phyloP scores from a whole-genome alignment of 108 stramenopile species.

The Cyclotella distinguenda region DNA sequence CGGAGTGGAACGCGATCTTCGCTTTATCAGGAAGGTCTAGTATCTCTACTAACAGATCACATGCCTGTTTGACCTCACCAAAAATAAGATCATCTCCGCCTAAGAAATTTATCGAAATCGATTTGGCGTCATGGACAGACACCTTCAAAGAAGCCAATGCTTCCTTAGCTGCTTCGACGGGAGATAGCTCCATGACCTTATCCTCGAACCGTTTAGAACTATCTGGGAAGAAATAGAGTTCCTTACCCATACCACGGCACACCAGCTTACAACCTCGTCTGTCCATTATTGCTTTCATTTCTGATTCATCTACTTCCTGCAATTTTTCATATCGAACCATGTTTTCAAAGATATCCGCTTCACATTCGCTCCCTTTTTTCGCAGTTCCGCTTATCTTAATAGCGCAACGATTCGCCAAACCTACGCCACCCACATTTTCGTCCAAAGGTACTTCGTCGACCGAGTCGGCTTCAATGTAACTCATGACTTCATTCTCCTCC shows the following conservation, averaged over 20 bases:
- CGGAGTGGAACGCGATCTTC: slow-evolving; percentile 58
- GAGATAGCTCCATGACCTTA: slow-evolving; percentile 51
- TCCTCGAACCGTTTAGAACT: slow-evolving; percentile 37
- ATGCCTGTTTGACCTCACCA: slow-evolving; percentile 65
- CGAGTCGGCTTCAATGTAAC: slow-evolving; percentile 48
- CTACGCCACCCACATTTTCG: slow-evolving; percentile 61
- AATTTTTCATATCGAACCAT: slow-evolving; percentile 55
- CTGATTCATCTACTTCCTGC: slow-evolving; percentile 32
- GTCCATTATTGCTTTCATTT: slow-evolving; percentile 37
- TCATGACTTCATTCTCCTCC: slow-evolving; percentile 11
- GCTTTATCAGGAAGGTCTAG: slow-evolving; percentile 51
- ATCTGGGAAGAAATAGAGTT: slow-evolving; percentile 71
- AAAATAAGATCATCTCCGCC: slow-evolving; percentile 78
- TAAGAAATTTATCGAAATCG: slow-evolving; percentile 42
- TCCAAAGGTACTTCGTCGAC: slow-evolving; percentile 46
- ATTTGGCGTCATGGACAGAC: slow-evolving; percentile 15
- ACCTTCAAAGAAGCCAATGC: slow-evolving; percentile 39
- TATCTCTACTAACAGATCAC: slow-evolving; percentile 47
- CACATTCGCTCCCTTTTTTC: slow-evolving; percentile 41
- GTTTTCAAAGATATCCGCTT: slow-evolving; percentile 25
- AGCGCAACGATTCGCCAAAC: slow-evolving; percentile 59
- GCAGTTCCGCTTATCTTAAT: slow-evolving; percentile 60
- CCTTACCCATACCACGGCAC: slow-evolving; percentile 62
- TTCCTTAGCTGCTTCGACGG: slow-evolving; percentile 65
- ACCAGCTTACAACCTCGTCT: slow-evolving; percentile 46